Conservation (phyloP, 129 eudicot species). For the sunflower (Helianthus annuus) region DNA sequence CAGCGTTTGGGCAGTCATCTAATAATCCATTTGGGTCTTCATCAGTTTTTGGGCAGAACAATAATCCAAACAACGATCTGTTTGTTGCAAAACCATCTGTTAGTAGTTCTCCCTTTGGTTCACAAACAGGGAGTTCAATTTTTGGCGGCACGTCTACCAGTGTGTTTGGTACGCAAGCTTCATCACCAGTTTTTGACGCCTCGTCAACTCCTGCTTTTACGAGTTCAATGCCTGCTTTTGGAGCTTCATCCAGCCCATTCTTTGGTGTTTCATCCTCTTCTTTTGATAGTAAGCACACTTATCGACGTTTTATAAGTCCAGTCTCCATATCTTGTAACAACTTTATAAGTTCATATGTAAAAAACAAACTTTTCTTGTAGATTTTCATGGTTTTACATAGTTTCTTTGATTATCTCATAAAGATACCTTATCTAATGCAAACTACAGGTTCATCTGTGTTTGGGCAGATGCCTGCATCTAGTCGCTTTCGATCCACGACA, state of each 20-base stretch:
- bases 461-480: slow-evolving; percentile 80
- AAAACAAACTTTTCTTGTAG: no score
- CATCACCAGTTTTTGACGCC: slow-evolving; percentile 85
- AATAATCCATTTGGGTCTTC: slow-evolving; percentile 79
- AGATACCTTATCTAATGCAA: background rate
- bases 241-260: slow-evolving; percentile 67
- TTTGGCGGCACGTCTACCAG: slow-evolving; percentile 90
- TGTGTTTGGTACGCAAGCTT: slow-evolving; percentile 79
- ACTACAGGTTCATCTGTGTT: slow-evolving; percentile 68
- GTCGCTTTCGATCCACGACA: slow-evolving; percentile 73
- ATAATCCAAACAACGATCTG: slow-evolving; percentile 66
- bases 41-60: slow-evolving; percentile 81
- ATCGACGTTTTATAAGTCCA: no score
- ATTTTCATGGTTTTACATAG: no score
- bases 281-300: slow-evolving; percentile 56
- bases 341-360: no score
- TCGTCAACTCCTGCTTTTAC: slow-evolving; percentile 81
- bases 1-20: slow-evolving; percentile 96
- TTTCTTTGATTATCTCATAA: no score
- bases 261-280: slow-evolving; percentile 69
- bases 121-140: slow-evolving; percentile 80
- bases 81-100: slow-evolving; percentile 91
- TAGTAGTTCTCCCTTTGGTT: slow-evolving; percentile 70
- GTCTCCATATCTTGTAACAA: no score
- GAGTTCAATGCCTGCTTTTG: slow-evolving; percentile 65